Base-by-base conservation (phyloP, 2,329 filamentous ascomycete genomes). In the Davidsoniella neocaledoniae region DNA sequence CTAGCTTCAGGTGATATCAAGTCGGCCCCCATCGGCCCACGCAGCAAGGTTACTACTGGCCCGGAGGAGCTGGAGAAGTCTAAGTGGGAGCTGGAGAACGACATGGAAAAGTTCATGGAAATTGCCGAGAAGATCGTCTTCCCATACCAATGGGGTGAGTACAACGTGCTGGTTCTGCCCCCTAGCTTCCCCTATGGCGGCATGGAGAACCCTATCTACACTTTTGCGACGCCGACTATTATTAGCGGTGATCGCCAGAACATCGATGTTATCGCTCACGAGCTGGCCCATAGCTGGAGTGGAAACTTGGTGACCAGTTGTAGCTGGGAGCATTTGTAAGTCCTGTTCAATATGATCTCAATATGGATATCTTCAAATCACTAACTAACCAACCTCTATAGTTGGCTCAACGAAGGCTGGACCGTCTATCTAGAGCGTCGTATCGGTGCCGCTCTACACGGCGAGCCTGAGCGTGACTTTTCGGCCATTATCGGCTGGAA, bases 401-500 rank as follows among this genome's bases (percentile, higher is more conserved):
- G 74, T 63, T 81, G 78, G 78, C 61, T 81, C 50, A 81, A 81
- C 53, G 77, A 82, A 60, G 90, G 90, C 29, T 96, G 90, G 91
- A 96, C 91, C 0, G 83, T 82, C 17, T 98, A 98, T 60, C 74
- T 96, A 4, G 91, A 98, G 66, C 82, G 91, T 48, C 77, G 91
- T 45, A 86, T 93, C 53, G 73, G 80, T 55, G 82, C 79, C 12
- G 75, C 71, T 17, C 71, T 94, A 42, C 87, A 95, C 58, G 87
- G 87, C 43, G 83, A 90, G 55, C 68, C 83, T 4, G 81, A 93
- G 61, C 85, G 91, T 55, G 84, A 95, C 66, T 96, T 98, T 64
- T 93, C 85, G 7, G 81, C 90, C 55, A 94, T 96, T 56, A 93
- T 95, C 56, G 91, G 91, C 53, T 96, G 90, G 90, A 91, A 94